phyloP scores from a whole-genome alignment of 352 stramenopile species.

The Globisporangium paroecandrum region DNA sequence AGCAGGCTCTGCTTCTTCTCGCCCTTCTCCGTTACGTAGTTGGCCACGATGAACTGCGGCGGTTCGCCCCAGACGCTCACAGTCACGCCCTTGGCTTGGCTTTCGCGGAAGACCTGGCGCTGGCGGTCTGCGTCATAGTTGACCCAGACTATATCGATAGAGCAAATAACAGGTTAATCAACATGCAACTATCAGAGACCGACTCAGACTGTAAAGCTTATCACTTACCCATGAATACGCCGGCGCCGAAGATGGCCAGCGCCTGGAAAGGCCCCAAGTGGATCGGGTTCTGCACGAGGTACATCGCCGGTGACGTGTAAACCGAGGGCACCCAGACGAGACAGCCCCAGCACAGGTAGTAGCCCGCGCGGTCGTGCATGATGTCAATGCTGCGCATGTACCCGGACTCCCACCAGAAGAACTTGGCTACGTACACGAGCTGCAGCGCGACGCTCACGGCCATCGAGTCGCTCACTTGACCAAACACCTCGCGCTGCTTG shows the following conservation, averaged over 20 bases:
- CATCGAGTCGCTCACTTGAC: slow-evolving; percentile 86
- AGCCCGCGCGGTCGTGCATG: slow-evolving; percentile 92
- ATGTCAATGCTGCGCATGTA: slow-evolving; percentile 99
- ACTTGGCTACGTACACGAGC: slow-evolving; percentile 96
- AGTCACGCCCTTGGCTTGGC: slow-evolving; percentile 72
- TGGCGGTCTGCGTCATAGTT: slow-evolving; percentile 96
- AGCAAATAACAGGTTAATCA: background rate
- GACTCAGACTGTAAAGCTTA: slow-evolving; percentile 17
- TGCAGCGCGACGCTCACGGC: slow-evolving; percentile 84
- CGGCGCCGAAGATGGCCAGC: slow-evolving; percentile 54
- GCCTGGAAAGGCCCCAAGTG: slow-evolving; percentile 43
- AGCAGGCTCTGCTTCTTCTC: slow-evolving; percentile 91
- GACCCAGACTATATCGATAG: slow-evolving; percentile 62
- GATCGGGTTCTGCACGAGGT: slow-evolving; percentile 89
- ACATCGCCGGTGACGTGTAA: slow-evolving; percentile 95
- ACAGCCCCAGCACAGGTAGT: slow-evolving; percentile 97
- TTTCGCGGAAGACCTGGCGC: slow-evolving; percentile 89
- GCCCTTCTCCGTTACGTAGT: slow-evolving; percentile 89
- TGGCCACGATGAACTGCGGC: slow-evolving; percentile 90
- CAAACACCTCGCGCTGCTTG: slow-evolving; percentile 79
- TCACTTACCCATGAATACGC: slow-evolving; percentile 76
- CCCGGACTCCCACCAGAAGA: slow-evolving; percentile 94
- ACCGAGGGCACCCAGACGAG: slow-evolving; percentile 96
- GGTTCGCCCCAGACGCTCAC: slow-evolving; percentile 85
- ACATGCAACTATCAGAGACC: background rate